Evolutionary conservation across 371 early-diverging fungal genomes (phyloP).

Genomic region (Apophysomyces elegans): DNA sequence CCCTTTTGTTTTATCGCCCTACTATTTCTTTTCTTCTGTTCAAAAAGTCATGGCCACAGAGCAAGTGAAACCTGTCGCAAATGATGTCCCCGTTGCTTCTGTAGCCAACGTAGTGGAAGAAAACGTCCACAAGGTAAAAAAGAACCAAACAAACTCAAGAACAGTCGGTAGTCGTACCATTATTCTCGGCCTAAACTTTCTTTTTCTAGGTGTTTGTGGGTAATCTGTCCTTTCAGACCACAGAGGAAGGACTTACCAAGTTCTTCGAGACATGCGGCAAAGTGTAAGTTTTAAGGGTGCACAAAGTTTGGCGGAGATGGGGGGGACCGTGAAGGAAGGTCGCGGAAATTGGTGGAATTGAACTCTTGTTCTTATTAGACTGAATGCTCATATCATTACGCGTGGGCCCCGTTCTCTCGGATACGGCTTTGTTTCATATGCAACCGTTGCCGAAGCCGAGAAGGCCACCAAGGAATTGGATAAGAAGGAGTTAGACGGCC

Average conservation of each 20-base stretch:
- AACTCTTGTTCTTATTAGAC: slow-evolving; percentile 12
- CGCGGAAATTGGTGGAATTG: slow-evolving; percentile 5
- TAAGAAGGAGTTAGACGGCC: slow-evolving; percentile 73
- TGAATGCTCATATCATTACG: slow-evolving; percentile 71
- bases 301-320: background rate
- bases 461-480: slow-evolving; percentile 71
- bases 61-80: slow-evolving; percentile 9
- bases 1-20: slow-evolving; percentile 7
- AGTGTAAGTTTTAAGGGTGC: slow-evolving; percentile 60
- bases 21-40: slow-evolving; percentile 15
- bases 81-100: slow-evolving; percentile 1
- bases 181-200: background rate
- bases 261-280: slow-evolving; percentile 75
- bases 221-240: slow-evolving; percentile 86
- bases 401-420: slow-evolving; percentile 78
- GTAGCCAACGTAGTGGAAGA: slow-evolving; percentile 1
- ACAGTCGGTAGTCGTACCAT: background rate
- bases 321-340: background rate
- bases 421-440: slow-evolving; percentile 90
- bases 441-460: slow-evolving; percentile 68
- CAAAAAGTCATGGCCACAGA: slow-evolving; percentile 15
- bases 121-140: slow-evolving; percentile 15
- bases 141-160: background rate
- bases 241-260: slow-evolving; percentile 73
- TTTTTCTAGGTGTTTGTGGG: slow-evolving; percentile 84